These are phyloP conservation scores for Hyaloscypha hepaticicola DNA, from an alignment of 495 filamentous ascomycete species.

Conservation along the genomic window DNA sequence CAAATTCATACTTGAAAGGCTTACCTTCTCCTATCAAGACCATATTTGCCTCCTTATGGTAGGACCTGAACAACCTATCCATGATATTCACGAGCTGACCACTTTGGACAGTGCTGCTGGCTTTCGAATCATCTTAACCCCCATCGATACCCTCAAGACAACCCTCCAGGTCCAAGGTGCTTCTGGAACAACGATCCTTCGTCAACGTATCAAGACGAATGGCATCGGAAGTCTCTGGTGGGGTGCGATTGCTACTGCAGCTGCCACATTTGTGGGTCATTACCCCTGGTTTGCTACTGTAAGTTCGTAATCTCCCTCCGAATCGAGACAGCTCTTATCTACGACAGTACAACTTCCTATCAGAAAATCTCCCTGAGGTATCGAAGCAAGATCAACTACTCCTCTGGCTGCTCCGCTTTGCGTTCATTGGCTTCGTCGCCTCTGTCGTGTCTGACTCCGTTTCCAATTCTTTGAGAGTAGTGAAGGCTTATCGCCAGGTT, in stretches of 20 bases:
- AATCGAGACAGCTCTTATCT: background rate
- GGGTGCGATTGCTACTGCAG: conserved; percentile 38
- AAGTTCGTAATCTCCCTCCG: background rate
- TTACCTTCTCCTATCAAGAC: conserved; percentile 35
- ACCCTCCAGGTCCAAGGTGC: conserved; percentile 37
- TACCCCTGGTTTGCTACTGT: conserved; percentile 40
- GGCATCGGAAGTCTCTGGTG: conserved; percentile 37
- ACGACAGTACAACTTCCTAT: conserved; percentile 32
- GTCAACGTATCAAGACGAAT: conserved; percentile 36
- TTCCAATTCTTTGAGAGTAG: conserved; percentile 36
- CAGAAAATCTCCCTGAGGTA: conserved; percentile 29
- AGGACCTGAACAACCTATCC: background rate
- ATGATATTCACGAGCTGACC: background rate
- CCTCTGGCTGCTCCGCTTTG: conserved; percentile 35
- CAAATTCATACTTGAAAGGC: conserved; percentile 35
- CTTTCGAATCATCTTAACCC: conserved; percentile 38
- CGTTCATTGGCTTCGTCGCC: conserved; percentile 37
- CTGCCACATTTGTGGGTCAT: conserved; percentile 37
- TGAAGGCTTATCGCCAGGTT: conserved; percentile 39
- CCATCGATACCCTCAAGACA: conserved; percentile 39
- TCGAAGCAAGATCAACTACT: conserved; percentile 26
- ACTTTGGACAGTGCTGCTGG: conserved; percentile 28
- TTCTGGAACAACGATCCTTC: conserved; percentile 32
- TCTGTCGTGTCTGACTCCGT: conserved; percentile 36
- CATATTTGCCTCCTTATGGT: conserved; percentile 36